phyloP scores from a whole-genome alignment of 208 protist genomes.

The Balamuthia mandrillaris region DNA sequence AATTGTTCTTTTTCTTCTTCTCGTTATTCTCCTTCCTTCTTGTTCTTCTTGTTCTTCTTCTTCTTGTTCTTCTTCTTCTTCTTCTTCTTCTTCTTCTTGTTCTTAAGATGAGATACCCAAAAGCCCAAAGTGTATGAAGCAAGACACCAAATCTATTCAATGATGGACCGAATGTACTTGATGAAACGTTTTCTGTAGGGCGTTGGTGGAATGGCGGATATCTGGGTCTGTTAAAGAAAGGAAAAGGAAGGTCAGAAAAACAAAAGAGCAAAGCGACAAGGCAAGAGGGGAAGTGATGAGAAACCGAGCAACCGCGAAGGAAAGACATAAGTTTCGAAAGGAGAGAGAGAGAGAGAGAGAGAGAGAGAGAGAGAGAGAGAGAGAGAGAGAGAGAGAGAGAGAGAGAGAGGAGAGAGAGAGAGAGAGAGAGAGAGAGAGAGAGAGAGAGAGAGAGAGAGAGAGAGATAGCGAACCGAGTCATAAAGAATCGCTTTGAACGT shows the following conservation, averaged over 20 bases:
- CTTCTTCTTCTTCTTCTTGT: background rate
- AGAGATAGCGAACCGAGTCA: background rate
- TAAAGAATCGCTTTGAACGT: conserved; percentile 16
- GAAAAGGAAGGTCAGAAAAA: background rate
- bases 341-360: background rate
- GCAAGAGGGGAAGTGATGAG: no score
- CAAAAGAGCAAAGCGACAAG: no score
- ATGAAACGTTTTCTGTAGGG: background rate
- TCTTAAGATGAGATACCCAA: background rate
- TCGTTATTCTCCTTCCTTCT: background rate
- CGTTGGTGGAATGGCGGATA: background rate
- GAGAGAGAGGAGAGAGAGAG: background rate
- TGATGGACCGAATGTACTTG: background rate
- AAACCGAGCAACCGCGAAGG: no score
- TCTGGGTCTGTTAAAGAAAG: conserved; percentile 11
- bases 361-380: background rate
- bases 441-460: background rate
- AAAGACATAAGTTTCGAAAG: background rate
- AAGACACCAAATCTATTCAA: background rate
- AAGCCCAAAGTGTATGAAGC: background rate
- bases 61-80: background rate
- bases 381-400: background rate
- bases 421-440: no score
- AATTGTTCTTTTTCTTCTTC: no score
- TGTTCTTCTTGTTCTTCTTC: background rate